These are phyloP conservation scores for Quercus gilva DNA, from an alignment of 306 rosid species.

Conservation along the genomic window DNA sequence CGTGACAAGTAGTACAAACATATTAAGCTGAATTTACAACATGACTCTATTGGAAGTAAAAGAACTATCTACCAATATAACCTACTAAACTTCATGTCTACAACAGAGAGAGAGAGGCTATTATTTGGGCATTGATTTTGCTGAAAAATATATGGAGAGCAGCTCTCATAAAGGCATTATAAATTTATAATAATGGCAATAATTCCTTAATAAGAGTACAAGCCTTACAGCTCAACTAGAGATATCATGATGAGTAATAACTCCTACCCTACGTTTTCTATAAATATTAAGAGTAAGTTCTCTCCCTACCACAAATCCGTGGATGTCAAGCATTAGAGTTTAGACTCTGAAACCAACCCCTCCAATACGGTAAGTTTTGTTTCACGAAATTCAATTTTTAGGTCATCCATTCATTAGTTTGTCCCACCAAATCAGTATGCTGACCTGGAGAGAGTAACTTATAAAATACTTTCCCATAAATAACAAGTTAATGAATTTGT, in stretches of 20 bases:
- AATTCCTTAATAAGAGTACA: neutral
- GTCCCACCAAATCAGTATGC: no score
- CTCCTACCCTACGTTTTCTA: constrained; percentile 7
- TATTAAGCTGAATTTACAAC: constrained; percentile 65
- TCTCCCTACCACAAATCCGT: constrained; percentile 3
- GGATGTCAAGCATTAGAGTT: neutral
- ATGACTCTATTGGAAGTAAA: constrained; percentile 29
- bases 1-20: constrained; percentile 64
- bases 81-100: neutral
- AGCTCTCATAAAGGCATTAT: neutral
- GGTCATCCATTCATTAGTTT: no score
- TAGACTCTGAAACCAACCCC: neutral
- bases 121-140: constrained; percentile 1
- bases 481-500: no score
- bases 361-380: neutral
- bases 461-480: no score
- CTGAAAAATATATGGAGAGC: neutral
- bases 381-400: no score
- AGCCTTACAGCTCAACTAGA: neutral
- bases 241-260: neutral
- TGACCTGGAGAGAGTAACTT: no score
- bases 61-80: constrained; percentile 6
- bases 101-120: neutral
- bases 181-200: neutral
- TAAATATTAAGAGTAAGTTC: neutral